These are phyloP conservation scores for Hemisphaericaspora nanyangensis DNA, from an alignment of 805 yeast species.

Conservation along the genomic window DNA sequence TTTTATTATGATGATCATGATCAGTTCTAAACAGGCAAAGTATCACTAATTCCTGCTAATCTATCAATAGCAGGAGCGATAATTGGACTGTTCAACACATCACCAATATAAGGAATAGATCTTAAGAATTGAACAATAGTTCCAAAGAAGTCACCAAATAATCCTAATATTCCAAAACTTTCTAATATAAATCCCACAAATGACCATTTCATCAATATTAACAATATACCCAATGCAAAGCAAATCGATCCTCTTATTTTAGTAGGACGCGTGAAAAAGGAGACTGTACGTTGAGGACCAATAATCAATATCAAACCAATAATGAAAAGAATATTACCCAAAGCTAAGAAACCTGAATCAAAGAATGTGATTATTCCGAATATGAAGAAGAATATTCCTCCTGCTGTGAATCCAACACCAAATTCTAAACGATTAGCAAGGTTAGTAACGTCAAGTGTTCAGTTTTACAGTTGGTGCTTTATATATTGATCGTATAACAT, in stretches of 20 bases:
- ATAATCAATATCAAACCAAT: constrained; percentile 84
- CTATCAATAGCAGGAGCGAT: constrained; percentile 66
- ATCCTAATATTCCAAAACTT: constrained; percentile 80
- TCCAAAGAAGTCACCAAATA: constrained; percentile 92
- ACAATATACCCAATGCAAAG: constrained; percentile 67
- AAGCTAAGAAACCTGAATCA: constrained; percentile 82
- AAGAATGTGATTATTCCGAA: constrained; percentile 83
- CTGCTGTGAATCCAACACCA: constrained; percentile 91
- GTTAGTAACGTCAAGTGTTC: too few relatives aligned
- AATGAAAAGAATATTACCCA: constrained; percentile 79
- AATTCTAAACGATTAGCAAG: constrained; percentile 65
- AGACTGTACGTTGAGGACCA: constrained; percentile 78
- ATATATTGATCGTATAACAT: too few relatives aligned
- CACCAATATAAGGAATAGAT: constrained; percentile 85
- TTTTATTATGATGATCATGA: not conserved
- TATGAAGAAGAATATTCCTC: constrained; percentile 72
- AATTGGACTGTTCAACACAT: constrained; percentile 71
- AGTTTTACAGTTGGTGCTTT: too few relatives aligned
- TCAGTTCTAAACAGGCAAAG: constrained; percentile 32
- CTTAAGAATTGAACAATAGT: constrained; percentile 83
- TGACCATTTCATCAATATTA: constrained; percentile 73
- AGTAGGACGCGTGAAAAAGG: constrained; percentile 81
- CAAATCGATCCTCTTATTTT: constrained; percentile 85
- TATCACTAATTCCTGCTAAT: constrained; percentile 36
- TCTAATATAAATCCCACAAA: constrained; percentile 84